phyloP scores from a whole-genome alignment of 306 rosid genomes.

The Prunus kanzakura region DNA sequence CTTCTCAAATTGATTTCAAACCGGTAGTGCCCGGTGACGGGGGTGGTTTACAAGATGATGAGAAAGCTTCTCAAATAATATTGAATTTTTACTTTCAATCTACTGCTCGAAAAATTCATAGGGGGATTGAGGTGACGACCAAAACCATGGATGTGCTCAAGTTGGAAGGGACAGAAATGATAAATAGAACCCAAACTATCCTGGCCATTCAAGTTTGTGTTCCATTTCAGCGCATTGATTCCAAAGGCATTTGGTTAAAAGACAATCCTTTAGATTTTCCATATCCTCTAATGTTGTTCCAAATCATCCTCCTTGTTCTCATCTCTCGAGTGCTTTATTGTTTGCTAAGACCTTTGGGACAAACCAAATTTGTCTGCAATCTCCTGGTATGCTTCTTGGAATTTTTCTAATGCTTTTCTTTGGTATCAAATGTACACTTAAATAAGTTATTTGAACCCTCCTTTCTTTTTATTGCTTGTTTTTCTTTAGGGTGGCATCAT shows the following conservation, averaged over 20 bases:
- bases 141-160: background rate
- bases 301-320: slow-evolving; percentile 1
- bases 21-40: background rate
- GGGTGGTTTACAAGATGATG: background rate
- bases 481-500: slow-evolving; percentile 31
- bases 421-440: background rate
- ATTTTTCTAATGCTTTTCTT: background rate
- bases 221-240: background rate
- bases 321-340: slow-evolving; percentile 18
- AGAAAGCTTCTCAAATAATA: background rate
- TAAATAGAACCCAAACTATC: background rate
- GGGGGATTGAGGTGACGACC: background rate
- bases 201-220: background rate
- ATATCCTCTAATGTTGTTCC: slow-evolving; percentile 36
- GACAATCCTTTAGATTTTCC: slow-evolving; percentile 33
- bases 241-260: slow-evolving; percentile 39
- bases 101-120: background rate
- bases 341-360: slow-evolving; percentile 45
- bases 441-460: background rate
- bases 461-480: background rate
- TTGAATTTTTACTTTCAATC: too few species aligned
- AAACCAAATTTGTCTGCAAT: slow-evolving; percentile 49
- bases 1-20: background rate
- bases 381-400: slow-evolving; percentile 19
- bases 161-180: background rate